Percentiles rank a stretch among this genome's conserved stretches.
Conservation (phyloP, 2,329 filamentous ascomycete species). For the Apiospora marii region DNA sequence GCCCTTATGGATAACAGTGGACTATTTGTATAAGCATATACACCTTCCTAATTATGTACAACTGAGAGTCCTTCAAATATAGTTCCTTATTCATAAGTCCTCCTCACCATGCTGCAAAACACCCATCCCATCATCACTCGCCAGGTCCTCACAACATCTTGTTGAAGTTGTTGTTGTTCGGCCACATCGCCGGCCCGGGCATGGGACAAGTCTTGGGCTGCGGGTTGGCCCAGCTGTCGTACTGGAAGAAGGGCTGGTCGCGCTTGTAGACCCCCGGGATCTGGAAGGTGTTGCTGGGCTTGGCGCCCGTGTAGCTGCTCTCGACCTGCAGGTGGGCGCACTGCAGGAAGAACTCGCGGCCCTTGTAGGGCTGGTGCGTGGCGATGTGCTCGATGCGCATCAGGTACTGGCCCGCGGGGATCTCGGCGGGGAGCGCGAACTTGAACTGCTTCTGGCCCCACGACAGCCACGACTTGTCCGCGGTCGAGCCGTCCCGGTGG, state of each 20-base stretch:
- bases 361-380: slow-evolving; percentile 38
- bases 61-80: neutral
- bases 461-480: slow-evolving; percentile 37
- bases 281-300: slow-evolving; percentile 39
- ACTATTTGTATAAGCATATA: neutral
- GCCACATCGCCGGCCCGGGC: slow-evolving; percentile 36
- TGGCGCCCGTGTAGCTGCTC: slow-evolving; percentile 33
- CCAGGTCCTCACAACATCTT: neutral
- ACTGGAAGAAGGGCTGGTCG: slow-evolving; percentile 39
- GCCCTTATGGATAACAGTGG: no score
- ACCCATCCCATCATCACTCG: neutral
- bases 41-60: neutral
- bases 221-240: slow-evolving; percentile 31
- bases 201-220: slow-evolving; percentile 34
- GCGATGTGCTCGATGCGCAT: slow-evolving; percentile 24
- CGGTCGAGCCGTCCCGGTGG: slow-evolving; percentile 20
- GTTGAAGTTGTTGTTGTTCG: slow-evolving; percentile 22
- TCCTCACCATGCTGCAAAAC: neutral
- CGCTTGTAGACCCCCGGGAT: slow-evolving; percentile 50
- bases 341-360: slow-evolving; percentile 53
- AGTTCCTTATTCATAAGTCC: no score
- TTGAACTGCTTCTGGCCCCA: slow-evolving; percentile 51
- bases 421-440: slow-evolving; percentile 47
- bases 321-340: slow-evolving; percentile 38
- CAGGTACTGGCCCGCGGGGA: slow-evolving; percentile 23